Percentiles rank a stretch among this genome's conserved stretches.
These are phyloP conservation scores for Neophaeococcomyces aloes DNA, from an alignment of 2,329 filamentous ascomycete species.

Conservation along the genomic window DNA sequence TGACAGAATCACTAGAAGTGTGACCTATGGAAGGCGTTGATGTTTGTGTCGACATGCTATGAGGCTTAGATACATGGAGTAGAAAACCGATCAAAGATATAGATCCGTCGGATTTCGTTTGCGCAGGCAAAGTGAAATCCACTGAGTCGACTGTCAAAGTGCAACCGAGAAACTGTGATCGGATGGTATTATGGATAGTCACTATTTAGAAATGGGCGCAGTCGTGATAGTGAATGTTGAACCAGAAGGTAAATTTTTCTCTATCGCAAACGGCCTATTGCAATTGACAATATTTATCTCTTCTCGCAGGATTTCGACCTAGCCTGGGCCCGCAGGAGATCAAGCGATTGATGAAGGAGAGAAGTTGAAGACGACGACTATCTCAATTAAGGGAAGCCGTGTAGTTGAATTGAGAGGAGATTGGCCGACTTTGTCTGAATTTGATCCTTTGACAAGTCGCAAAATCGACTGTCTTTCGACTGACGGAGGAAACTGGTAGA, in stretches of 20 bases:
- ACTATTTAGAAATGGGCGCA: no score
- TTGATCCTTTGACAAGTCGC: not conserved
- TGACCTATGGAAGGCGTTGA: conserved; percentile 20
- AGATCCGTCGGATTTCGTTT: conserved; percentile 11
- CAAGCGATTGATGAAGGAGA: conserved; percentile 6
- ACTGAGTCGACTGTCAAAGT: not conserved
- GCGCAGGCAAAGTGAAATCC: conserved; percentile 19
- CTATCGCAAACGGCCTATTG: no score
- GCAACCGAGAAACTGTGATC: no score
- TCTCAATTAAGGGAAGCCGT: conserved; percentile 24
- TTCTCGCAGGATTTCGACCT: conserved; percentile 4
- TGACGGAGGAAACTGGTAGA: conserved; percentile 6
- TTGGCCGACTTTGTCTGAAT: not conserved
- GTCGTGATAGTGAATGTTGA: no score
- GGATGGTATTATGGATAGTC: no score
- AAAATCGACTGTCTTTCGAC: not conserved
- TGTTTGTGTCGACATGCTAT: conserved; percentile 23
- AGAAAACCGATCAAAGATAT: conserved; percentile 14
- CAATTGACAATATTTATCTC: not conserved
- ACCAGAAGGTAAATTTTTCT: not conserved
- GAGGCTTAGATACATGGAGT: conserved; percentile 23
- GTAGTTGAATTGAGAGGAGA: conserved; percentile 14
- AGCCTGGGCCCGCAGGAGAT: conserved; percentile 17
- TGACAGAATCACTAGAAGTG: conserved; percentile 20
- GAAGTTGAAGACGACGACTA: conserved; percentile 18